Evolutionary conservation across 345 rosid genomes (phyloP), one percentile per base, ranked within the genome.

Genomic region (Acer negundo): DNA sequence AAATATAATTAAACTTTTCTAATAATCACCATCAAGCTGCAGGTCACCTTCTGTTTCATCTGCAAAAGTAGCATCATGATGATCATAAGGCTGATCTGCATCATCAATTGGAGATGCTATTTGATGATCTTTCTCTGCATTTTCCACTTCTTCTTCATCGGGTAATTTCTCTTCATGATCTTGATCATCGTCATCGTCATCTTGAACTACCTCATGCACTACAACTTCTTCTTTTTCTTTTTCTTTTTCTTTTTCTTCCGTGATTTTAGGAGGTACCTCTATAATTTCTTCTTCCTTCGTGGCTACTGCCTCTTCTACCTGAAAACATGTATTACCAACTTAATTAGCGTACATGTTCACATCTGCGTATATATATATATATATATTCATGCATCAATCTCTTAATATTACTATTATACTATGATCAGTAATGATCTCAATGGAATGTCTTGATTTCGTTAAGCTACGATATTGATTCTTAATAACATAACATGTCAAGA

Each of bases 241-340:
- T 53, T 23, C 10, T 66, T 78, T 82, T 53, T 75, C 82, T 15
- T 82, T 82, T 67, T 75, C 79, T 53, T 79, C 85, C 7, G 2
- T 5, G 23, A 61, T 42, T 53, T 53, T 53, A 53, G 42, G 28
- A 10, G 38, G 17, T n/a, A 49, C 77, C 61, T 65, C 58, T 8
- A 26, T 2, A 15, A 24, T 26, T 23, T 53, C 72, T 55, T 69
- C 68, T 69, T 15, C 65, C 17, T 16, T 40, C 16, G 20, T 16
- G 3, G 42, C 42, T 64, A 3, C 55, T 46, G 46, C 74, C 16
- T 28, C 22, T 2, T 78, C 80, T 49, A 15, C 77, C 85, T 78
- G 80, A 55, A 51, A 24, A n/a, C 64, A 62, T n/a, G 1, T 13
- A 26, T 26, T 16, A 12, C 26, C 65, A 62, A 2, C 15, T 35